These are phyloP conservation scores for Halenospora varia DNA, from an alignment of 495 filamentous ascomycete genomes.

Conservation along the genomic window DNA sequence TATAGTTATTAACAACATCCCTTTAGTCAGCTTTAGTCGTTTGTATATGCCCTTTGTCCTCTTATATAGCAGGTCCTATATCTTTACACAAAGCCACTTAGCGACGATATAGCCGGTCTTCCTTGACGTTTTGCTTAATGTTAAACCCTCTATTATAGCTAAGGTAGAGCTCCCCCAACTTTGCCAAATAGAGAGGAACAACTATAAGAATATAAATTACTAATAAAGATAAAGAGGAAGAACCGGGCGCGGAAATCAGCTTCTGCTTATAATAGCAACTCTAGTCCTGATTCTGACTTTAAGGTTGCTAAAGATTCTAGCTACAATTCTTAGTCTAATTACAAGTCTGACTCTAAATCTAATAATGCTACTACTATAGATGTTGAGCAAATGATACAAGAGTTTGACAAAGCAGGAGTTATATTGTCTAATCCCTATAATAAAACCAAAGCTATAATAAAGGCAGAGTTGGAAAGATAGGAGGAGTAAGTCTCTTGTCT, in stretches of 20 bases:
- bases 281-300: constrained; percentile 1
- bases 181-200: not conserved
- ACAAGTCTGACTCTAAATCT: not conserved
- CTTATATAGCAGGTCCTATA: not conserved
- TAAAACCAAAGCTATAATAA: not conserved
- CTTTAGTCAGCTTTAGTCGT: too few species aligned
- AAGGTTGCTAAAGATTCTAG: not conserved
- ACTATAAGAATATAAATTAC: not conserved
- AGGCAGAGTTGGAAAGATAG: constrained; percentile 1
- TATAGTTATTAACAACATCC: too few species aligned
- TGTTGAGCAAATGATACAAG: too few species aligned
- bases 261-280: not conserved
- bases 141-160: constrained; percentile 5
- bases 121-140: constrained; percentile 12
- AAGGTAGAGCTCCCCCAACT: not conserved
- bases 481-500: constrained; percentile 4
- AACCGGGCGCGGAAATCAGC: not conserved
- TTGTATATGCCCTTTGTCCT: too few species aligned
- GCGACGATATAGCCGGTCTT: not conserved
- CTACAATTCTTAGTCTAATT: constrained; percentile 4
- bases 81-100: not conserved
- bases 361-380: not conserved
- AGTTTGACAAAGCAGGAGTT: not conserved
- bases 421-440: constrained; percentile 4
- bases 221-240: constrained; percentile 5